Evolutionary conservation across 1,139 yeast genomes (phyloP).

Genomic region (Candida gigantensis): DNA sequence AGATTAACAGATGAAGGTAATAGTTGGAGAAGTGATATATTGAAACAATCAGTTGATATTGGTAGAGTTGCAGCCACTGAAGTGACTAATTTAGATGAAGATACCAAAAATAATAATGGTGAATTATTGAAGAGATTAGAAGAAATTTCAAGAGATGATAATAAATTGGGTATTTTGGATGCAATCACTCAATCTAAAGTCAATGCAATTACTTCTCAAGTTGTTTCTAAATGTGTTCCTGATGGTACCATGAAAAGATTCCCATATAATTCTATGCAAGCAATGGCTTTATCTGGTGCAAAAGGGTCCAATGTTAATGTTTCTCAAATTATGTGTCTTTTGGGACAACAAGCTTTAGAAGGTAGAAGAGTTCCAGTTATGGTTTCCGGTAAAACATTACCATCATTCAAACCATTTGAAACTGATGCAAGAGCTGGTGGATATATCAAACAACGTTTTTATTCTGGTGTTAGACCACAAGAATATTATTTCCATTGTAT

Average conservation of each 20-base stretch:
- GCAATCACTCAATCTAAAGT: constrained; percentile 96
- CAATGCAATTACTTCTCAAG: constrained; percentile 86
- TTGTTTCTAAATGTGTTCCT: constrained; percentile 93
- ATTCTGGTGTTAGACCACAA: constrained; percentile 98
- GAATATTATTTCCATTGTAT: constrained; percentile 99
- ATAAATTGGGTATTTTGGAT: constrained; percentile 89
- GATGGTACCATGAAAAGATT: constrained; percentile 93
- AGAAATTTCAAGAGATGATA: constrained; percentile 92
- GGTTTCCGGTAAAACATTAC: constrained; percentile 97
- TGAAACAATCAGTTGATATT: constrained; percentile 72
- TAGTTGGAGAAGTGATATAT: constrained; percentile 79
- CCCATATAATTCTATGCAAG: constrained; percentile 97
- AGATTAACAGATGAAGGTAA: constrained; percentile 92
- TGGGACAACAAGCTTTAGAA: constrained; percentile 98
- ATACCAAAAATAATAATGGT: constrained; percentile 60
- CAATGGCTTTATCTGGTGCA: constrained; percentile 99
- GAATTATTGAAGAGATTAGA: constrained; percentile 87
- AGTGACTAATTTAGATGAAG: constrained; percentile 76
- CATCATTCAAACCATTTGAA: constrained; percentile 94
- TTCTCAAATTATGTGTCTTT: constrained; percentile 97
- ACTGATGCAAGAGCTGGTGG: constrained; percentile 99
- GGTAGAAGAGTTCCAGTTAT: constrained; percentile 99
- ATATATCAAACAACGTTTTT: constrained; percentile 94
- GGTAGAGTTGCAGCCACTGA: constrained; percentile 94
- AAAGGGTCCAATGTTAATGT: constrained; percentile 98